phyloP scores from a whole-genome alignment of 1,284 basidiomycete genomes.

The Heterobasidion parviporum region DNA sequence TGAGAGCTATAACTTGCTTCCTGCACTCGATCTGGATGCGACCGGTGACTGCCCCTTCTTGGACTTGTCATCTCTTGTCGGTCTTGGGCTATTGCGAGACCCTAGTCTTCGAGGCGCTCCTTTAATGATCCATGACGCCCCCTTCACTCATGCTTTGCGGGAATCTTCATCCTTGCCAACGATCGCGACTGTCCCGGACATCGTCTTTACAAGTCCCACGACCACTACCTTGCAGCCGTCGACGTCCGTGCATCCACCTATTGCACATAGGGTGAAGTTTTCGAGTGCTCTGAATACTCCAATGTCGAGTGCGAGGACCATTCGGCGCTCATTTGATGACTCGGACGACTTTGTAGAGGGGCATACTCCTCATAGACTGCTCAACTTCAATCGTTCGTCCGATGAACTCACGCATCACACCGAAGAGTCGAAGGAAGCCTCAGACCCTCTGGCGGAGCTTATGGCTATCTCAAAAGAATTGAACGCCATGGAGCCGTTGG shows the following conservation, averaged over 20 bases:
- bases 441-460: conserved; percentile 9
- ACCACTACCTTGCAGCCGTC: neutral
- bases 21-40: neutral
- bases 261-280: neutral
- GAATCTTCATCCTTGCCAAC: neutral
- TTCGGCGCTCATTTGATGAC: neutral
- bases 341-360: neutral
- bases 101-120: neutral
- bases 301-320: neutral
- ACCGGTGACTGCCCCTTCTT: neutral
- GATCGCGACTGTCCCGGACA: neutral
- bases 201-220: neutral
- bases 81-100: neutral
- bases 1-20: neutral
- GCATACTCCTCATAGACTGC: neutral
- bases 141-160: neutral
- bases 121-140: neutral
- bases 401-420: neutral
- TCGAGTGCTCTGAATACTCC: neutral
- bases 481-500: conserved; percentile 8
- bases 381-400: neutral
- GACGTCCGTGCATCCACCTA: neutral
- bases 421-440: neutral
- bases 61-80: neutral
- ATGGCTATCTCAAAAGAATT: conserved; percentile 12